Conservation (phyloP, 2,329 filamentous ascomycete species). For the Cladorrhinum sp. region DNA sequence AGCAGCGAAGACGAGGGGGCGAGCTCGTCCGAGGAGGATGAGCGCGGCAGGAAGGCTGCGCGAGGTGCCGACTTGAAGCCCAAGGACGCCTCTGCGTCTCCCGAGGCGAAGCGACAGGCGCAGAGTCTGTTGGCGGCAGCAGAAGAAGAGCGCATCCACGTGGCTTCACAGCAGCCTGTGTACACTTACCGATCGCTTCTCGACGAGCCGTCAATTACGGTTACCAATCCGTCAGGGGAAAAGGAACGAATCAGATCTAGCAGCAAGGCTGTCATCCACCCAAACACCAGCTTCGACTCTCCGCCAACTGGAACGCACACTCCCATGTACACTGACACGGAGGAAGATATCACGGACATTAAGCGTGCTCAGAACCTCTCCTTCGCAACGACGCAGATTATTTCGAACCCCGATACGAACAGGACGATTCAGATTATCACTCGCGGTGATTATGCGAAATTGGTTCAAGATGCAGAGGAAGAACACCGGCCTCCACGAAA, state of each 20-base stretch:
- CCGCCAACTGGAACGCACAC: conserved; percentile 51
- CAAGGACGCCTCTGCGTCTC: conserved; percentile 33
- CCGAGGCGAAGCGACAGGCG: conserved; percentile 41
- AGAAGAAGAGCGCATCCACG: conserved; percentile 68
- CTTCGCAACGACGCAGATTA: conserved; percentile 75
- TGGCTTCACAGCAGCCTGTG: conserved; percentile 47
- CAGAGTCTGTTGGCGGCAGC: conserved; percentile 68
- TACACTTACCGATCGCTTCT: conserved; percentile 63
- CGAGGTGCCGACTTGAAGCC: conserved; percentile 43
- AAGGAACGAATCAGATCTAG: conserved; percentile 49
- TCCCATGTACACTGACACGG: conserved; percentile 78
- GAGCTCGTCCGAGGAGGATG: conserved; percentile 61
- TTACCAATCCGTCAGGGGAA: conserved; percentile 59
- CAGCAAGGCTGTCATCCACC: conserved; percentile 64
- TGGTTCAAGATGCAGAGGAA: conserved; percentile 74
- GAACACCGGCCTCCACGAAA: conserved; percentile 77
- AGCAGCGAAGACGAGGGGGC: conserved; percentile 61
- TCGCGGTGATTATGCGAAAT: conserved; percentile 76
- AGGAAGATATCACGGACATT: conserved; percentile 80
- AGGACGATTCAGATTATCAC: conserved; percentile 87
- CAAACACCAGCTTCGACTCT: conserved; percentile 79
- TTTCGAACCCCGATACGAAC: conserved; percentile 70
- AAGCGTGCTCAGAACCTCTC: conserved; percentile 82
- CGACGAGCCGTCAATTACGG: conserved; percentile 61
- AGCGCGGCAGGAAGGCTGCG: conserved; percentile 56